Conservation (phyloP, 2,329 filamentous ascomycete genomes). For the Xylaria sp. region DNA sequence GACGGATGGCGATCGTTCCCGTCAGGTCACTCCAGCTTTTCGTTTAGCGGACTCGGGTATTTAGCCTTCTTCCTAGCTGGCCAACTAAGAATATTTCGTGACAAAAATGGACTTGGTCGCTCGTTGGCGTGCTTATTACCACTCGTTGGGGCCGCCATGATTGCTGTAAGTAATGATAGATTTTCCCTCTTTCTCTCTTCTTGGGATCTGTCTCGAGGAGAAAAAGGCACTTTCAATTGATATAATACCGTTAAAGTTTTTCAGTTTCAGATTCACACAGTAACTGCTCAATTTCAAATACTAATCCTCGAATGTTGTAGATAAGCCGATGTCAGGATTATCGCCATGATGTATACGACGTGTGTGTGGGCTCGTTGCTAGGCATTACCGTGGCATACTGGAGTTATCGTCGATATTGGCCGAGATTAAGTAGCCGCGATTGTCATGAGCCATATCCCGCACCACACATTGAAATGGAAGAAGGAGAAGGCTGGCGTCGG, state of each 20-base stretch:
- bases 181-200: not conserved
- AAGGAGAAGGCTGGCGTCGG: conserved; percentile 53
- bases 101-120: conserved; percentile 63
- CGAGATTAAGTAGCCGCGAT: conserved; percentile 60
- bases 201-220: too few species aligned
- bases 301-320: not conserved
- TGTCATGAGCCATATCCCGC: conserved; percentile 69
- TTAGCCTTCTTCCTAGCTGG: conserved; percentile 76
- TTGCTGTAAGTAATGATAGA: conserved; percentile 56
- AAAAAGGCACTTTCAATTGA: not conserved
- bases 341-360: conserved; percentile 77
- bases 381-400: conserved; percentile 71
- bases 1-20: conserved; percentile 89
- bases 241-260: not conserved
- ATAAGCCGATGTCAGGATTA: conserved; percentile 78
- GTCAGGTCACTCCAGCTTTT: conserved; percentile 81
- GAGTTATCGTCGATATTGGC: conserved; percentile 74
- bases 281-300: not conserved
- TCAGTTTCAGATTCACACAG: not conserved
- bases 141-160: conserved; percentile 71
- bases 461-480: conserved; percentile 53
- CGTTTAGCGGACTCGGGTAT: conserved; percentile 83
- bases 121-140: conserved; percentile 69
- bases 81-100: conserved; percentile 68
- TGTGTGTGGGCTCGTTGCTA: conserved; percentile 69